Conservation (phyloP, 1,139 yeast species). For the Saccharomyces hybrid region DNA sequence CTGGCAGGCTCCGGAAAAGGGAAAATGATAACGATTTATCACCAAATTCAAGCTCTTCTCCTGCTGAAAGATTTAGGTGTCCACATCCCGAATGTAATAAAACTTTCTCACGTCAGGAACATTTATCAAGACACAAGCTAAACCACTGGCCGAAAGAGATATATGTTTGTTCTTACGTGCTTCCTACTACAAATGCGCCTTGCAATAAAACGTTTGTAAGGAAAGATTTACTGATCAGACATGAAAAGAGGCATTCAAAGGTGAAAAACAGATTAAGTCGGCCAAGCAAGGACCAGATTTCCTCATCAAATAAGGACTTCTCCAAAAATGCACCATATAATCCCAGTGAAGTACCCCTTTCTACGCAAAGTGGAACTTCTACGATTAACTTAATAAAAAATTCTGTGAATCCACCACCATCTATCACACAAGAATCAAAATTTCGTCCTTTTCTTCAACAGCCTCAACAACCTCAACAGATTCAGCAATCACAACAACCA, state of each 20-base stretch:
- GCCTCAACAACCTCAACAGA: slow-evolving; percentile 6
- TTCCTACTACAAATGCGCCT: slow-evolving; percentile 26
- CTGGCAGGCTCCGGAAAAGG: not conserved
- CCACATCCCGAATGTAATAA: slow-evolving; percentile 37
- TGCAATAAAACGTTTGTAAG: slow-evolving; percentile 57
- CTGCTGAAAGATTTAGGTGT: slow-evolving; percentile 28
- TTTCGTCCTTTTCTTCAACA: slow-evolving; percentile 4
- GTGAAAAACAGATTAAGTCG: slow-evolving; percentile 1
- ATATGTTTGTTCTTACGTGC: slow-evolving; percentile 41
- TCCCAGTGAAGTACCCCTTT: not conserved
- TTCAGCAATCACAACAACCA: not conserved
- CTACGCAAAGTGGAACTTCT: not conserved
- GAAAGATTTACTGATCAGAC: slow-evolving; percentile 45
- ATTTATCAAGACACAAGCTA: slow-evolving; percentile 34
- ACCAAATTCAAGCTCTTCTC: not conserved
- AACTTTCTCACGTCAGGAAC: slow-evolving; percentile 35
- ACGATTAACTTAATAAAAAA: slow-evolving; percentile 1
- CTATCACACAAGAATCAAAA: not conserved
- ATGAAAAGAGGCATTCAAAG: slow-evolving; percentile 42
- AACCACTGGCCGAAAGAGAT: slow-evolving; percentile 39
- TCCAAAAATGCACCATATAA: not conserved
- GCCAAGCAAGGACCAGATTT: slow-evolving; percentile 1
- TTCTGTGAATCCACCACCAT: not conserved
- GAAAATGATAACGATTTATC: not conserved
- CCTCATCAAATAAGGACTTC: not conserved